Base-by-base conservation (phyloP, 1,284 basidiomycete species). In the Vanrija sp. region DNA sequence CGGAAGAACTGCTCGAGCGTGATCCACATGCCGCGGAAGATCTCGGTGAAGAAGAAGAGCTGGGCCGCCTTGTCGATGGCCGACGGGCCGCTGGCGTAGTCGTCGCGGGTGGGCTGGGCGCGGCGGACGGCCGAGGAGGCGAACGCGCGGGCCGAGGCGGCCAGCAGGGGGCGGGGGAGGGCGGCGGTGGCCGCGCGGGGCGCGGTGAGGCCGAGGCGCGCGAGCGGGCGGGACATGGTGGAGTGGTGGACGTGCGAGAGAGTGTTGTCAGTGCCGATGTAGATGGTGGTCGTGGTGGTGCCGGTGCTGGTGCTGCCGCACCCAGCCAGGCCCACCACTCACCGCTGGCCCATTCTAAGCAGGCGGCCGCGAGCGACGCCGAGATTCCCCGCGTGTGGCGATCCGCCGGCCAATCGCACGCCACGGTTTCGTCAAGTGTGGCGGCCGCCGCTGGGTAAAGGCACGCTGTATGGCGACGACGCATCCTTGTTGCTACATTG, bases 21-120 rank as follows among this genome's bases (percentile, higher is more conserved):
- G 73, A 99, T 87, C 92, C 94, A 97, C 90, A 98, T 95, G 68
- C 95, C 94, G 80, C 95, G 82, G 63, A 95, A 79, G 67, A 98
- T 97, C 78, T 99, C 96, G 57, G 95, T 98, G 76, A 99, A 93
- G 83, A 99, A 98, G 83, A 98, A 98, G 47, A 97, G 73, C 75
- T 95, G 88, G 44, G 89, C 87, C 39, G 95, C 94, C 78, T 98
- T 98, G 81, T 98, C 91, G 49, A 97, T 79, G 35, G 94, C 90
- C 70, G 86, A 86, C 18, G 89, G 90, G 1, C 92, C 93, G 47
- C 79, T 78, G 36, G 62, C 65, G 61, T 76, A 76, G 60, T 79
- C 78, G 15, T 62, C 19, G 12, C 38, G 31, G 25, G 51, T 35
- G 6, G 41, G 7, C n/a, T n/a, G n/a, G 9, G 38, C 38, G 2